These are phyloP conservation scores for Neobulgaria alba DNA, from an alignment of 2,329 filamentous ascomycete genomes.

Conservation along the genomic window DNA sequence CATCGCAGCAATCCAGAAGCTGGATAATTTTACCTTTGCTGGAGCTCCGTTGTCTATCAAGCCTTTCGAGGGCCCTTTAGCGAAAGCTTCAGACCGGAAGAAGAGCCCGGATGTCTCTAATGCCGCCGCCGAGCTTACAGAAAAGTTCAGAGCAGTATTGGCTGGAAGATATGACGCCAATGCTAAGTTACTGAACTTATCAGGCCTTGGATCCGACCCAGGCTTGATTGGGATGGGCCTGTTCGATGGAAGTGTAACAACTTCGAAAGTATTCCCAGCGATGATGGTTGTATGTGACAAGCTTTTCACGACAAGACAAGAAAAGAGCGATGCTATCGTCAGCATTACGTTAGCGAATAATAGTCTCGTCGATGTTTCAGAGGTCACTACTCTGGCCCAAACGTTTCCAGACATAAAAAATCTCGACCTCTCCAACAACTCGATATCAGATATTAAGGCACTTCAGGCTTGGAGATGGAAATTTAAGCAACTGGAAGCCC, in stretches of 20 bases:
- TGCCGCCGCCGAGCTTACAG: constrained; percentile 52
- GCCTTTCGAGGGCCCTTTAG: constrained; percentile 28
- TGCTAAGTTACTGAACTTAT: constrained; percentile 73
- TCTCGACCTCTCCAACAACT: constrained; percentile 81
- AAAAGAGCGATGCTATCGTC: constrained; percentile 69
- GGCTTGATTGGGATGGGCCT: constrained; percentile 63
- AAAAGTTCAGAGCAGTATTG: constrained; percentile 63
- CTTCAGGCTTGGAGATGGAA: constrained; percentile 71
- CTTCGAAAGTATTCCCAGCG: constrained; percentile 78
- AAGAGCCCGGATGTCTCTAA: constrained; percentile 36
- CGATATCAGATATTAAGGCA: constrained; percentile 57
- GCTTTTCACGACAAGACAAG: constrained; percentile 62
- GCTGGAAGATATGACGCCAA: constrained; percentile 62
- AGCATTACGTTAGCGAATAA: constrained; percentile 80
- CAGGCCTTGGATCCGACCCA: constrained; percentile 64
- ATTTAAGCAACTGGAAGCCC: constrained; percentile 69
- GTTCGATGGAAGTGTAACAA: constrained; percentile 54
- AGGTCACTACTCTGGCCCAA: constrained; percentile 66
- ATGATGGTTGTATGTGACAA: constrained; percentile 80
- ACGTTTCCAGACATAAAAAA: constrained; percentile 82
- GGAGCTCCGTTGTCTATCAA: constrained; percentile 50
- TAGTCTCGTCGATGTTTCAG: constrained; percentile 60
- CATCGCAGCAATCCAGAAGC: constrained; percentile 53
- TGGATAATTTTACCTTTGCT: constrained; percentile 63
- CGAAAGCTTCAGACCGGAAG: constrained; percentile 1